Conservation (phyloP, 1,284 basidiomycete genomes). For the Pseudozyma sp. region DNA sequence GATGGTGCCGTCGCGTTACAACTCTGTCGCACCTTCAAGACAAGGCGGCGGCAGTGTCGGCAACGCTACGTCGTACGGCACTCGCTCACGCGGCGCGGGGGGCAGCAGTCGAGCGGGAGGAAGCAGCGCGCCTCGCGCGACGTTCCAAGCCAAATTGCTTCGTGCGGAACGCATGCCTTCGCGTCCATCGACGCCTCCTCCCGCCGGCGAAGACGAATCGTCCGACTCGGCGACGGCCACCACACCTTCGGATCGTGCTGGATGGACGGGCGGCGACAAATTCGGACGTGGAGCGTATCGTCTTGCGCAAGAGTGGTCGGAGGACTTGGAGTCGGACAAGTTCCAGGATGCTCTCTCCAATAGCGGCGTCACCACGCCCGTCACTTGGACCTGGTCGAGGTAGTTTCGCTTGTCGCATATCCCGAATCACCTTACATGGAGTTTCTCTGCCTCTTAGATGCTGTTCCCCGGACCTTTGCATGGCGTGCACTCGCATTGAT, state of each 20-base stretch:
- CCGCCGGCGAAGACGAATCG: conserved; percentile 29
- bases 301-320: conserved; percentile 42
- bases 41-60: conserved; percentile 47
- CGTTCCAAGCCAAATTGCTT: conserved; percentile 43
- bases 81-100: conserved; percentile 24
- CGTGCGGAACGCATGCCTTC: conserved; percentile 51
- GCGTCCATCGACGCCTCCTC: conserved; percentile 32
- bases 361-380: conserved; percentile 46
- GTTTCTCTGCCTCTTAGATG: too few species aligned
- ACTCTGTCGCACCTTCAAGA: conserved; percentile 43
- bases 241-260: conserved; percentile 40
- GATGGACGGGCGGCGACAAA: conserved; percentile 51
- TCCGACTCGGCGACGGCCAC: conserved; percentile 33
- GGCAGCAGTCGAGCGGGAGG: conserved; percentile 26
- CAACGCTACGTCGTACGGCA: conserved; percentile 36
- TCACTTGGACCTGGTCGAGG: conserved; percentile 51
- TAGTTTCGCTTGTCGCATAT: not conserved
- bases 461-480: too few species aligned
- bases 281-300: conserved; percentile 41
- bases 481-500: too few species aligned
- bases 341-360: conserved; percentile 45
- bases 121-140: conserved; percentile 41
- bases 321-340: conserved; percentile 42
- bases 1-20: conserved; percentile 30
- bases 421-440: too few species aligned